A percentile compares a stretch with the other conserved stretches of the same genome.
These are phyloP conservation scores for Lecanicillium sp. DNA, from an alignment of 2,329 filamentous ascomycete genomes.

Conservation along the genomic window DNA sequence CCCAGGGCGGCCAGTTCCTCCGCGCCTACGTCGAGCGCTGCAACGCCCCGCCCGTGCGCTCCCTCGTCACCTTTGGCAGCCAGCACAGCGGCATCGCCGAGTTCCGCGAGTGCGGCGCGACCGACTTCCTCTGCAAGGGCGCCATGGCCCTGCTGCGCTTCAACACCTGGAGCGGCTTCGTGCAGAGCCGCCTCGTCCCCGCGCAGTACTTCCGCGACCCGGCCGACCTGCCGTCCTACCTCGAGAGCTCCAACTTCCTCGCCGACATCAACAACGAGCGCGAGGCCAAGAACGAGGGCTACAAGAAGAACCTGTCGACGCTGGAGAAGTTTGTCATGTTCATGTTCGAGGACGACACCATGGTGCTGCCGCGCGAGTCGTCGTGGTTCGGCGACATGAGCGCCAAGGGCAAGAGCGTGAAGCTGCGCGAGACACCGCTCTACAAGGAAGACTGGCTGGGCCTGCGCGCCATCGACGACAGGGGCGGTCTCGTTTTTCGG, in stretches of 20 bases:
- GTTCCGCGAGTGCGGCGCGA: conserved; percentile 66
- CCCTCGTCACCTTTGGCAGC: conserved; percentile 79
- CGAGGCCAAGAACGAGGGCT: conserved; percentile 62
- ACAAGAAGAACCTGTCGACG: conserved; percentile 61
- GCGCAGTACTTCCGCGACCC: conserved; percentile 90
- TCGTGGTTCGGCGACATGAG: conserved; percentile 89
- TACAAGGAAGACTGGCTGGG: conserved; percentile 95
- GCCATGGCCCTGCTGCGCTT: conserved; percentile 71
- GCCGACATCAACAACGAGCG: conserved; percentile 97
- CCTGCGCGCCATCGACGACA: conserved; percentile 69
- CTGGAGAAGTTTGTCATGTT: conserved; percentile 83
- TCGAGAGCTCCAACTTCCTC: conserved; percentile 78
- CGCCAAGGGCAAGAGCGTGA: conserved; percentile 60
- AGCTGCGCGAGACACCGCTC: conserved; percentile 61
- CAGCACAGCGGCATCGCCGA: conserved; percentile 89
- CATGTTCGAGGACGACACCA: conserved; percentile 79
- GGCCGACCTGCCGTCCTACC: conserved; percentile 57
- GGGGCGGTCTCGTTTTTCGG: conserved; percentile 71
- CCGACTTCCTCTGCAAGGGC: conserved; percentile 75
- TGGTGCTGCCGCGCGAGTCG: conserved; percentile 84
- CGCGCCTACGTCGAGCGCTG: conserved; percentile 85
- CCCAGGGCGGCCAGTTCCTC: conserved; percentile 94
- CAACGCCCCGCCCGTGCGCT: conserved; percentile 67
- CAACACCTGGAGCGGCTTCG: conserved; percentile 73
- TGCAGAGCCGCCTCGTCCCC: conserved; percentile 77